Base-by-base conservation (phyloP, 306 rosid species). In the Betula pendula region DNA sequence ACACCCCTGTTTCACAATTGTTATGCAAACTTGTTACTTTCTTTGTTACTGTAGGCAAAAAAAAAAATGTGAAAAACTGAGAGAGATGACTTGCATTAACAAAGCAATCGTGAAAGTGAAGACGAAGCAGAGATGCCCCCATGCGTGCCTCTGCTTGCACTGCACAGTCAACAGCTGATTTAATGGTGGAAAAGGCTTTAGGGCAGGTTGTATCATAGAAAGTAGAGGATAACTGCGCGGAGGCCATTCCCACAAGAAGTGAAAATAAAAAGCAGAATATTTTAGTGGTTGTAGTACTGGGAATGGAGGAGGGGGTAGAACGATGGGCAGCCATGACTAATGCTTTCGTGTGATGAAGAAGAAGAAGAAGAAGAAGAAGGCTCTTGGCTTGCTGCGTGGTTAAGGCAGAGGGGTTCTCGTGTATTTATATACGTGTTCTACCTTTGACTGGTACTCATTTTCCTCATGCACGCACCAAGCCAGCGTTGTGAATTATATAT, bases 91-190 rank as follows among this genome's bases (percentile, higher is more conserved):
- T 85, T 90, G 84, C 97, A 81, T 88, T 90, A 65, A 92, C 97
- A 84, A 92, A 92, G 74, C 97, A 92, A 72, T 92, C 97, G 70
- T 92, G 97, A 77, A 92, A 92, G 72, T 92, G 97, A 75, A 92
- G 97, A 63, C 97, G 97, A 0, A 92, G 97, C 22, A 92, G 62
- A 15, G 96, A 92, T 0, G 97, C 97, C 0, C 97, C 97, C 97
- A 92, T 92, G 74, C 97, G 97, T 71, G 60, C 29, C 66, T 92
- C 97, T 0, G 19, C 82, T 9, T 11, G 47, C 0, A 92, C 87
- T 4, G 96, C 93, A 29, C 86, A 33, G 25, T 0, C 0, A 3
- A 90, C 85, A 12, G 73, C 87, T 0, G 80, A 10, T 25, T 51
- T 82, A 51, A 92, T 90, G 86, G 84, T 83, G 70, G 91, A 70